phyloP scores from a whole-genome alignment of 176 grass and related monocot species.

The Chloris gayana region DNA sequence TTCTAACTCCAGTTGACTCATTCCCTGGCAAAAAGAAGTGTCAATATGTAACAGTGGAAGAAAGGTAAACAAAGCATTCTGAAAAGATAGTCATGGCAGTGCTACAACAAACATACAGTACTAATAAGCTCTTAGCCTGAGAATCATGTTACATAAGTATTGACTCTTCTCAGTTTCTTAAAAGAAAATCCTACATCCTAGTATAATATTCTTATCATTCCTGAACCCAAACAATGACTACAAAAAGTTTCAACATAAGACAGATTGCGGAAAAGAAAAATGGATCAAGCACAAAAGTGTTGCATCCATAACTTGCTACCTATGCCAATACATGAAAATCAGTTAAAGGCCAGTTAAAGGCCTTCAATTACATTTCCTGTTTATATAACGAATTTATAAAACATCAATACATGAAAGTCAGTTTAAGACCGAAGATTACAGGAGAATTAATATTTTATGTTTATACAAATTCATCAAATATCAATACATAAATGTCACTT shows the following conservation, averaged over 20 bases:
- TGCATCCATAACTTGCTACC: neutral
- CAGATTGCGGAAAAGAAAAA: neutral
- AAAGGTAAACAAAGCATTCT: neutral
- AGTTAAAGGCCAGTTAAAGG: too few relatives aligned
- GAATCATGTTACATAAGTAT: neutral
- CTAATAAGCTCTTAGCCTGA: neutral
- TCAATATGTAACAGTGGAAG: neutral
- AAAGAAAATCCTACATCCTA: neutral
- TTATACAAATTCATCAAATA: neutral
- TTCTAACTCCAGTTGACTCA: conserved; percentile 76
- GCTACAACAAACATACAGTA: neutral
- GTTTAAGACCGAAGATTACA: neutral
- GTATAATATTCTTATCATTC: neutral
- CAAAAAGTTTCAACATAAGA: neutral
- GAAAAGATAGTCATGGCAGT: neutral
- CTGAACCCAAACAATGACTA: neutral
- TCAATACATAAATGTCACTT: neutral
- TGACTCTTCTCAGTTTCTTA: neutral
- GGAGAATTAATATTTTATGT: neutral
- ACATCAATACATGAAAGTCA: neutral
- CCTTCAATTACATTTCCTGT: neutral
- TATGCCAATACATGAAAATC: neutral
- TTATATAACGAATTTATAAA: neutral
- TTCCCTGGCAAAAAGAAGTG: conserved; percentile 45
- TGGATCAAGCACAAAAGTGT: neutral